A percentile compares a stretch with the other conserved stretches of the same genome.
These are phyloP conservation scores for Oryza meyeriana DNA, from an alignment of 176 grass and related monocot genomes.

Conservation along the genomic window DNA sequence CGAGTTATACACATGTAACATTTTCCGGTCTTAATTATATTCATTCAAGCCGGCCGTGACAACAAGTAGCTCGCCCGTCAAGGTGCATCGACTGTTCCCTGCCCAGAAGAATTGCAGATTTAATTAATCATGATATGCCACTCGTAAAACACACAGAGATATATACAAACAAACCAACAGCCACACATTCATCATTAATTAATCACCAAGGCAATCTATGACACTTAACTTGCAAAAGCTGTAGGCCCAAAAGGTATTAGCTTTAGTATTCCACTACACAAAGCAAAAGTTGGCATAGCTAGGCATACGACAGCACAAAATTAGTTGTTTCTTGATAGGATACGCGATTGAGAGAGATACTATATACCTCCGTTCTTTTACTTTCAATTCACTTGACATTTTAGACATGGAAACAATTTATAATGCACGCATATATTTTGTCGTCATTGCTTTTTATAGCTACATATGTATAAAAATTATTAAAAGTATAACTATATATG, in stretches of 20 bases:
- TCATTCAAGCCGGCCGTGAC: neutral
- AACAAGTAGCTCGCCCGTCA: constrained; percentile 27
- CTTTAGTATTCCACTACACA: constrained; percentile 59
- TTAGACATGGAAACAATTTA: neutral
- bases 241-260: constrained; percentile 28
- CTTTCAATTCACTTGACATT: neutral
- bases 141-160: constrained; percentile 1
- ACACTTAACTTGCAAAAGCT: constrained; percentile 42
- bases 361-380: neutral
- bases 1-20: neutral
- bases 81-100: constrained; percentile 16
- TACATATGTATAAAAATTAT: neutral
- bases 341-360: neutral
- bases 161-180: constrained; percentile 20
- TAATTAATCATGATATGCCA: constrained; percentile 5
- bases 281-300: constrained; percentile 45
- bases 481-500: too few species aligned
- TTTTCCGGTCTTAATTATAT: neutral
- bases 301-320: neutral
- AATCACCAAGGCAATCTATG: constrained; percentile 50
- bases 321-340: neutral
- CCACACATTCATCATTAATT: constrained; percentile 29
- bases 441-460: too few species aligned
- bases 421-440: too few species aligned
- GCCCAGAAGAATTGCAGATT: neutral